These are phyloP conservation scores for Amyloporia xantha DNA, from an alignment of 768 basidiomycete species.

Conservation along the genomic window DNA sequence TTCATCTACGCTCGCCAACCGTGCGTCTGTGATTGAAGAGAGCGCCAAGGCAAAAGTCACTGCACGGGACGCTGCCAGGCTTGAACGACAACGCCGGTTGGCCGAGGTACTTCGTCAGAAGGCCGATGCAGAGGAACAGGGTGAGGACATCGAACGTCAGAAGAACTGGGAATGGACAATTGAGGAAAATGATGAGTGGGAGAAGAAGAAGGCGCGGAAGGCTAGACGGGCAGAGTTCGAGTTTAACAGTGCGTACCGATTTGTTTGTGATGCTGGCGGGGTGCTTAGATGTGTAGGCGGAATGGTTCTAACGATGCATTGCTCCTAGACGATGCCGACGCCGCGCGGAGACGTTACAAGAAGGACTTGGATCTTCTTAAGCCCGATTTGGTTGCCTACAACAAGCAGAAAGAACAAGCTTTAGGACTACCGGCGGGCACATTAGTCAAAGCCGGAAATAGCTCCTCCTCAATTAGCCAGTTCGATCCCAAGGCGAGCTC, in stretches of 20 bases:
- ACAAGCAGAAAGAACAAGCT: conserved; percentile 81
- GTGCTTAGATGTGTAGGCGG: neutral
- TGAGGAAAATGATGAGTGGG: conserved; percentile 96
- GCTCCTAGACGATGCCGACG: conserved; percentile 78
- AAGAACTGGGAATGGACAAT: conserved; percentile 96
- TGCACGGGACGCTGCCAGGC: conserved; percentile 71
- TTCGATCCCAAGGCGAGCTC: conserved; percentile 48
- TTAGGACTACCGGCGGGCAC: conserved; percentile 70
- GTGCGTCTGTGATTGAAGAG: conserved; percentile 81
- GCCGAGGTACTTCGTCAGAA: conserved; percentile 82
- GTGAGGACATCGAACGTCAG: conserved; percentile 85
- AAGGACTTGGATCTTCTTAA: conserved; percentile 86
- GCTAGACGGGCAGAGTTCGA: conserved; percentile 80
- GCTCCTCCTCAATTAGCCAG: conserved; percentile 34
- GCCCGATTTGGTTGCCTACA: conserved; percentile 82
- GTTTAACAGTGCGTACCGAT: conserved; percentile 73
- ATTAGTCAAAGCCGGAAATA: conserved; percentile 35
- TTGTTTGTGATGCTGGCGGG: conserved; percentile 1
- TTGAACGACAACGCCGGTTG: conserved; percentile 86
- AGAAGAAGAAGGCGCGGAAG: conserved; percentile 81
- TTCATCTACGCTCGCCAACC: conserved; percentile 74
- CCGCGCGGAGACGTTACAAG: conserved; percentile 85
- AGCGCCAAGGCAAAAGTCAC: conserved; percentile 69
- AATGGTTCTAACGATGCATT: neutral
- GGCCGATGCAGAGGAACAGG: conserved; percentile 82